Percentiles rank a stretch among this genome's conserved stretches.
phyloP scores from a whole-genome alignment of 2,329 filamentous ascomycete species.

The Chaetomiaceae sp. region DNA sequence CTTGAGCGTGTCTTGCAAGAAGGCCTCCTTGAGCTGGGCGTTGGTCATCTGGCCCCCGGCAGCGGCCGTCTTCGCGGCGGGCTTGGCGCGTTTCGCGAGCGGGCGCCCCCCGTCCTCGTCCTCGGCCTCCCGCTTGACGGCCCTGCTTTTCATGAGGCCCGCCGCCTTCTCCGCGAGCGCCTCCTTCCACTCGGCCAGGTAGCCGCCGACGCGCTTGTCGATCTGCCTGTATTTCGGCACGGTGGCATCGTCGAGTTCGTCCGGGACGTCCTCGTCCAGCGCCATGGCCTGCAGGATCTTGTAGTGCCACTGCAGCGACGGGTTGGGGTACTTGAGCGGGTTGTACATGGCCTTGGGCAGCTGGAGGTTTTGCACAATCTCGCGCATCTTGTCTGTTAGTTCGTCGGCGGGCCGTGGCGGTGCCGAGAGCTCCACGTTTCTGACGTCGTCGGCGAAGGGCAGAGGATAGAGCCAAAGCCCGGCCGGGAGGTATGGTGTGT shows the following conservation, averaged over 20 bases:
- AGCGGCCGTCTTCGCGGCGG: slow-evolving; percentile 28
- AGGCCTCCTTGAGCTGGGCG: slow-evolving; percentile 42
- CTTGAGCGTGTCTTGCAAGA: slow-evolving; percentile 43
- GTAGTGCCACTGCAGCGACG: slow-evolving; percentile 94
- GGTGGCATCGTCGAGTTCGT: slow-evolving; percentile 69
- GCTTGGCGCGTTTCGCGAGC: slow-evolving; percentile 44
- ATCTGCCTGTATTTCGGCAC: slow-evolving; percentile 82
- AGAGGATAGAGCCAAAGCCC: slow-evolving; percentile 86
- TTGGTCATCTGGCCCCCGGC: slow-evolving; percentile 37
- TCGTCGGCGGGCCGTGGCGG: slow-evolving; percentile 58
- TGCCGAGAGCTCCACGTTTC: slow-evolving; percentile 59
- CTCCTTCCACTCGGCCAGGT: slow-evolving; percentile 71
- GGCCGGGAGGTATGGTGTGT: slow-evolving; percentile 67
- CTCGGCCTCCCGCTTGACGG: slow-evolving; percentile 49
- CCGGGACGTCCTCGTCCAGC: slow-evolving; percentile 83
- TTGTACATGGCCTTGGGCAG: slow-evolving; percentile 82
- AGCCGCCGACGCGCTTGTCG: slow-evolving; percentile 76
- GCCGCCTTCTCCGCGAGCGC: slow-evolving; percentile 55
- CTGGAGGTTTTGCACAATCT: slow-evolving; percentile 78
- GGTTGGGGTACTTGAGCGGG: slow-evolving; percentile 84
- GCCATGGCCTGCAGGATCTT: slow-evolving; percentile 87
- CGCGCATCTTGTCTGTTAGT: slow-evolving; percentile 76
- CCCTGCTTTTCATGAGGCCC: slow-evolving; percentile 34
- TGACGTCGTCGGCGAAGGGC: slow-evolving; percentile 84
- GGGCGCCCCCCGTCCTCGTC: slow-evolving; percentile 35